Conservation (phyloP, 1,284 basidiomycete species). For the Xerocomus minutiporus region DNA sequence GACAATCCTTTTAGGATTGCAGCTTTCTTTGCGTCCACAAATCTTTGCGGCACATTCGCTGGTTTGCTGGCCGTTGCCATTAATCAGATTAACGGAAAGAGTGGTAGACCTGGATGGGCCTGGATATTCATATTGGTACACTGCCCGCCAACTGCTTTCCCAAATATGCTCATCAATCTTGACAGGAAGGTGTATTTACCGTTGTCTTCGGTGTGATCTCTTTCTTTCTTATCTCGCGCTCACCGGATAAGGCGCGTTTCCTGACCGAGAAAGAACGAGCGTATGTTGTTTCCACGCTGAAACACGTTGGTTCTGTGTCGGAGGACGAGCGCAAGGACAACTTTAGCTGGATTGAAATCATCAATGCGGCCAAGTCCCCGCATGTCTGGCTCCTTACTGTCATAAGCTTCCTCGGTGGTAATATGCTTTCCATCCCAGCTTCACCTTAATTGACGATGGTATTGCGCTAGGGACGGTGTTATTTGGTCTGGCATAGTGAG, state of each 20-base stretch:
- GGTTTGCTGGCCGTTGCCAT: conserved; percentile 62
- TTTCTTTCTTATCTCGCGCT: conserved; percentile 50
- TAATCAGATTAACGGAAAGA: conserved; percentile 47
- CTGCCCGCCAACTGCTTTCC: background rate
- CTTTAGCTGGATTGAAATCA: conserved; percentile 38
- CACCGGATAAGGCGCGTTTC: conserved; percentile 42
- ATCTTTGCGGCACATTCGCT: conserved; percentile 58
- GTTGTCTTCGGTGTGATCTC: conserved; percentile 42
- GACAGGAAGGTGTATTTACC: conserved; percentile 50
- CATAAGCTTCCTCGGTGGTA: conserved; percentile 30
- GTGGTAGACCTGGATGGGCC: conserved; percentile 48
- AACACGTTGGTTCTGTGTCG: conserved; percentile 30
- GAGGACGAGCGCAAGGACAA: conserved; percentile 33
- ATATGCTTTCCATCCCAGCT: background rate
- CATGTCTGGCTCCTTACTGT: conserved; percentile 30
- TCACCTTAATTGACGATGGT: conserved; percentile 10
- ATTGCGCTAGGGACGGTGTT: conserved; percentile 35
- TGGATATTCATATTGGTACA: conserved; percentile 64
- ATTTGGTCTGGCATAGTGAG: conserved; percentile 37
- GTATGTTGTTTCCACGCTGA: conserved; percentile 32
- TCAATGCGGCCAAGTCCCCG: conserved; percentile 35
- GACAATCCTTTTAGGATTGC: conserved; percentile 37
- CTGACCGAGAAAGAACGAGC: conserved; percentile 41
- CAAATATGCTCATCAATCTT: background rate
- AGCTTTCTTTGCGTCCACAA: conserved; percentile 51